Base-by-base conservation (phyloP, 306 rosid species). In the Vachellia pachyceras region DNA sequence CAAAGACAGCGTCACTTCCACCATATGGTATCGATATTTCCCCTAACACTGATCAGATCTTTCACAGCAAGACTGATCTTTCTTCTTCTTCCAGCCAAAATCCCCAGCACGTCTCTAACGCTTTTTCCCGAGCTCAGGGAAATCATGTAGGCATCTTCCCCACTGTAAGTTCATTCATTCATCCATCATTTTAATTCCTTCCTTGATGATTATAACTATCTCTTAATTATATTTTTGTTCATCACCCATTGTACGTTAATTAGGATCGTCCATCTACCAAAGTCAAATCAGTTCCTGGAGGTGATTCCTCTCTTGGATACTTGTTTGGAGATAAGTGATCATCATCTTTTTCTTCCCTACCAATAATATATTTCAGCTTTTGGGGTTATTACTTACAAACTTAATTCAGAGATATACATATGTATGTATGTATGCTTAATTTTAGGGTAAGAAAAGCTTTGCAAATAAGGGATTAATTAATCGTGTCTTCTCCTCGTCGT, bases 291-390 rank as follows among this genome's bases (percentile, higher is more conserved):
- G 94, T 82, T 77, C 97, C 97, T 3, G 97, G 97, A 7, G 97
- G 95, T 37, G 89, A 86, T 82, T 92, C 97, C n/a, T 92, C 97
- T 17, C 92, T 92, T 47, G 95, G 97, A 14, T 90, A 92, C 88
- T 88, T 92, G 92, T 92, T 92, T 83, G 97, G 97, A 84, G 94
- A 91, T 82, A 90, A 90, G 91, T 89, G 87, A 68, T 87, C 85
- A 65, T 47, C 6, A 11, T 3, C 3, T 9, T 11, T 61, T 61
- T 61, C 11, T 12, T 14, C 15, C 13, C 7, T 3, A 1, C 3
- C 35, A 0, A 7, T 0, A 25, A 8, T 4, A 1, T 64, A 35
- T 14, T 64, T 42, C 20, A 36, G 44, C 69, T 64, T 64, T 7
- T 64, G 69, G 69, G 69, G 17, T 3, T 22, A 22, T 22, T 1